phyloP scores from a whole-genome alignment of 192 early-diverging fungal genomes.

The Endogone sp. region DNA sequence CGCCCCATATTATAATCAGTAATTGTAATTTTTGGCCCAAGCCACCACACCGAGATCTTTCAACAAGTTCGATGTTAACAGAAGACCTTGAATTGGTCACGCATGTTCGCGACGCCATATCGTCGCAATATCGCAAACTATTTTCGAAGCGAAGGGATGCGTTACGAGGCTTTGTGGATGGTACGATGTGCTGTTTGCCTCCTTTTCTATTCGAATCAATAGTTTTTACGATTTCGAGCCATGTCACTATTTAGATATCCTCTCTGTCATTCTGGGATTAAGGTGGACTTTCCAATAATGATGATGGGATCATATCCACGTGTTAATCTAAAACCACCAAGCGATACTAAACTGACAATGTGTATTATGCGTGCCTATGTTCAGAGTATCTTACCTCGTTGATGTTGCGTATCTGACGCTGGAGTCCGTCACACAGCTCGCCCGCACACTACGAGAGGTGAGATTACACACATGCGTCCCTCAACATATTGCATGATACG shows the following conservation, averaged over 20 bases:
- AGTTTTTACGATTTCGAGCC: background rate
- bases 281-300: background rate
- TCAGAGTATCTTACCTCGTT: background rate
- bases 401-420: background rate
- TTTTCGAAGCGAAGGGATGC: background rate
- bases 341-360: background rate
- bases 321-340: no score
- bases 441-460: background rate
- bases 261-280: background rate
- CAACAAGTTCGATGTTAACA: no score
- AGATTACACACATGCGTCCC: no score
- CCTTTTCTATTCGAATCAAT: background rate
- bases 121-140: background rate
- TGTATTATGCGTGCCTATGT: background rate
- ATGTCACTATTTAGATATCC: background rate
- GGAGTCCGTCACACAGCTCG: background rate
- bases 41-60: no score
- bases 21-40: no score
- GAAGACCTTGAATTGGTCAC: no score
- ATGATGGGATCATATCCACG: background rate
- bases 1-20: no score
- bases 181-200: background rate
- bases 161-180: background rate
- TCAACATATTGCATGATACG: no score
- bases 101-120: background rate